A percentile compares a stretch with the other conserved stretches of the same genome.
Conservation (phyloP, 2,329 filamentous ascomycete genomes). For the Sporothrix protearum region DNA sequence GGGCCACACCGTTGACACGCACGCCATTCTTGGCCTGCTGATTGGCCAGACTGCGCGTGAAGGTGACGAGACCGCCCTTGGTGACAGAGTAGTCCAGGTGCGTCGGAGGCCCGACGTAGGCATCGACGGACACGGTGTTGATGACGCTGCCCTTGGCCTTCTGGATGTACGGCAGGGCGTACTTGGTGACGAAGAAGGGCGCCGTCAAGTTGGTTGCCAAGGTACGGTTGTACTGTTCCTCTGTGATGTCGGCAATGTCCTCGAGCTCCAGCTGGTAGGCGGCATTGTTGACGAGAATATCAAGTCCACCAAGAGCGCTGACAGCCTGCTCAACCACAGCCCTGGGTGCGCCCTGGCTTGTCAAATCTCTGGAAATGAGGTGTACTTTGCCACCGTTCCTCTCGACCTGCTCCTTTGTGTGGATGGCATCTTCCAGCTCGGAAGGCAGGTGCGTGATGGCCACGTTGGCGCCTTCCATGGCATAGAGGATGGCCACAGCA, state of each 20-base stretch:
- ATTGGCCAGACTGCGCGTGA: slow-evolving; percentile 73
- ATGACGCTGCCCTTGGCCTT: slow-evolving; percentile 68
- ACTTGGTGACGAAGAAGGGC: slow-evolving; percentile 77
- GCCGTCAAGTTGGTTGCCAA: slow-evolving; percentile 83
- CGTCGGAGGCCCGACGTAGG: slow-evolving; percentile 75
- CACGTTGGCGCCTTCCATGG: slow-evolving; percentile 59
- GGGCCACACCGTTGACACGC: slow-evolving; percentile 71
- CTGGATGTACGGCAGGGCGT: slow-evolving; percentile 39
- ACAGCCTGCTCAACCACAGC: slow-evolving; percentile 33
- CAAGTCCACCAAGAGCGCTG: slow-evolving; percentile 64
- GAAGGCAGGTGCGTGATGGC: slow-evolving; percentile 71
- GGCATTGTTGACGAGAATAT: slow-evolving; percentile 72
- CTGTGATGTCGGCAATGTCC: slow-evolving; percentile 66
- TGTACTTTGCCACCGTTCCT: slow-evolving; percentile 63
- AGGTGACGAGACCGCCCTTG: slow-evolving; percentile 74
- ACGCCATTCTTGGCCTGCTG: slow-evolving; percentile 70
- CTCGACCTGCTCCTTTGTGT: slow-evolving; percentile 69
- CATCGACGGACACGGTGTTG: slow-evolving; percentile 82
- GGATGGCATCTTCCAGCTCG: slow-evolving; percentile 71
- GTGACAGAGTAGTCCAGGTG: slow-evolving; percentile 79
- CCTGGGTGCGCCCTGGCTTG: not conserved
- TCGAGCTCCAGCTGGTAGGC: slow-evolving; percentile 71
- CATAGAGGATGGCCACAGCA: slow-evolving; percentile 42
- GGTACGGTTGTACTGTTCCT: slow-evolving; percentile 76
- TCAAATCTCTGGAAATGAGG: slow-evolving; percentile 44